Evolutionary conservation across 2,329 filamentous ascomycete species (phyloP).

Genomic region (Thielaviopsis populi): DNA sequence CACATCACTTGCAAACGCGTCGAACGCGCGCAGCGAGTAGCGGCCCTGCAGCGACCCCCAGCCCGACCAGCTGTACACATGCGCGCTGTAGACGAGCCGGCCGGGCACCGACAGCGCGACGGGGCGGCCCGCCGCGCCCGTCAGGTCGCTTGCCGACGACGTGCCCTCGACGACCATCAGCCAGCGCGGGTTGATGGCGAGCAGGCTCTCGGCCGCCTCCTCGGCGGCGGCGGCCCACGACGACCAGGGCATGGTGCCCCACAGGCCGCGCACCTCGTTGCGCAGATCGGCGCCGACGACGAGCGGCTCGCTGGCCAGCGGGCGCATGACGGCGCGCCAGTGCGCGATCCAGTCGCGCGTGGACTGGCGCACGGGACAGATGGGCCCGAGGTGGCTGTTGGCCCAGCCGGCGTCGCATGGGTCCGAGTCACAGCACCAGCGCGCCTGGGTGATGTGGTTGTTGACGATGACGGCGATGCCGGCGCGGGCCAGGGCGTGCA

Average conservation of each 20-base stretch:
- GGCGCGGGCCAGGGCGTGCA: slow-evolving; percentile 43
- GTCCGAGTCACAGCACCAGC: slow-evolving; percentile 54
- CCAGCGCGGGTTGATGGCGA: slow-evolving; percentile 46
- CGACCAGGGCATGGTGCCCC: slow-evolving; percentile 54
- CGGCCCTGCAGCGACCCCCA: slow-evolving; percentile 48
- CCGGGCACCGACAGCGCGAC: slow-evolving; percentile 40
- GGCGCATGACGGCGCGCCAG: slow-evolving; percentile 50
- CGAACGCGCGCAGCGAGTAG: slow-evolving; percentile 45
- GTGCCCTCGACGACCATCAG: slow-evolving; percentile 54
- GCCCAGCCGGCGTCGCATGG: slow-evolving; percentile 53
- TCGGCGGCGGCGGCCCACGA: slow-evolving; percentile 51
- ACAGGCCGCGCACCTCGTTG: slow-evolving; percentile 53
- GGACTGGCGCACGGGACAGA: slow-evolving; percentile 47
- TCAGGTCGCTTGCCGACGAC: slow-evolving; percentile 50
- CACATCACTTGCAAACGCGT: slow-evolving; percentile 49
- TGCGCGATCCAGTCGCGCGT: slow-evolving; percentile 52
- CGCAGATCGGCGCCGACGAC: slow-evolving; percentile 53
- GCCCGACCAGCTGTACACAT: slow-evolving; percentile 56
- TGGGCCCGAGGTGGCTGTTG: slow-evolving; percentile 44
- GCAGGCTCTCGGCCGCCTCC: slow-evolving; percentile 43
- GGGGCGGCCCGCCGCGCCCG: slow-evolving; percentile 39
- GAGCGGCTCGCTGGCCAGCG: slow-evolving; percentile 40
- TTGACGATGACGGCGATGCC: slow-evolving; percentile 52
- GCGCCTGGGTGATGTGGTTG: slow-evolving; percentile 54
- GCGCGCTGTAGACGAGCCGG: slow-evolving; percentile 50